A percentile compares a stretch with the other conserved stretches of the same genome.
phyloP scores from a whole-genome alignment of 129 eudicot species.

The Tanacetum coccineum region DNA sequence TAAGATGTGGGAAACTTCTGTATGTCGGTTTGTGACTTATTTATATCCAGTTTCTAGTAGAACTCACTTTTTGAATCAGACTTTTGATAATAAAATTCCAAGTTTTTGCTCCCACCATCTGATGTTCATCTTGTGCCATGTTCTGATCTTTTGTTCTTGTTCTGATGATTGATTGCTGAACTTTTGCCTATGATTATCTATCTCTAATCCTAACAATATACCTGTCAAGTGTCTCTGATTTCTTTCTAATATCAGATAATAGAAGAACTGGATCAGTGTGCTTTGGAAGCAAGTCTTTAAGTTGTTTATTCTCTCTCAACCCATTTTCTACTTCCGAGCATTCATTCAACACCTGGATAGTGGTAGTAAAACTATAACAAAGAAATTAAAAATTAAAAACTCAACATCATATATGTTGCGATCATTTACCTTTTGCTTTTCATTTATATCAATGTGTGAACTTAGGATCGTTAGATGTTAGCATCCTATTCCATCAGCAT shows the following conservation, averaged over 20 bases:
- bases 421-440: slow-evolving; percentile 65
- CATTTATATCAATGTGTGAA: slow-evolving; percentile 52
- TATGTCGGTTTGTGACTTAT: too few relatives aligned
- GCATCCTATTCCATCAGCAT: neutral
- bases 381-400: neutral
- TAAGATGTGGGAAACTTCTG: too few relatives aligned
- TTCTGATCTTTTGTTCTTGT: too few relatives aligned
- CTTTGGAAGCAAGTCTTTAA: slow-evolving; percentile 67
- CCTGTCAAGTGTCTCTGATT: slow-evolving; percentile 82
- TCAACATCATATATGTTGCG: neutral
- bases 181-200: too few relatives aligned
- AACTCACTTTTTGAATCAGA: too few relatives aligned
- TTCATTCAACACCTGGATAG: slow-evolving; percentile 56
- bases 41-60: too few relatives aligned
- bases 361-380: neutral
- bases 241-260: slow-evolving; percentile 65
- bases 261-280: slow-evolving; percentile 57
- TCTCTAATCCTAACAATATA: too few relatives aligned
- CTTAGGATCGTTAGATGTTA: too few relatives aligned
- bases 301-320: slow-evolving; percentile 72
- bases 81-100: too few relatives aligned
- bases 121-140: too few relatives aligned
- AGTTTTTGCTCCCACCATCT: too few relatives aligned
- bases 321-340: slow-evolving; percentile 83
- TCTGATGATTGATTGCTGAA: too few relatives aligned